Evolutionary conservation across 768 basidiomycete genomes (phyloP), one percentile per base, ranked within the genome.

Genomic region (Suillus brevipes): DNA sequence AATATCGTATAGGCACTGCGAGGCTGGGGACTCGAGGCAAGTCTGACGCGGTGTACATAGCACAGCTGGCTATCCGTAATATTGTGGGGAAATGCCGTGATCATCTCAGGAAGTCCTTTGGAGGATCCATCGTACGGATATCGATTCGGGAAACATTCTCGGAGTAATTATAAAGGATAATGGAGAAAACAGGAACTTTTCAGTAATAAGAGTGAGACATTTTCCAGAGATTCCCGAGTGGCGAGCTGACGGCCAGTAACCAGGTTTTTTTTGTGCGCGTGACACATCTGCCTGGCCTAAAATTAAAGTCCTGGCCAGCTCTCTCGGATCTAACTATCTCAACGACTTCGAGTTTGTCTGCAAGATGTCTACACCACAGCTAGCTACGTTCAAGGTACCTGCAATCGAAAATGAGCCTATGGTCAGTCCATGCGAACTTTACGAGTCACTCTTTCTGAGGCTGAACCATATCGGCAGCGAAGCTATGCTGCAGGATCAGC

Each of bases 391-490:
- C 88, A 90, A 89, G 74, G 85, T 94, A 64, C 97, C 97, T 25
- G 81, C 78, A 28, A 82, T 95, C 73, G 85, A 91, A 63, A 99
- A 99, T 88, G 97, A 99, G 79, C 92, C 94, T 49, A 91, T 98
- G 91, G 94, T 94, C 70, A 71, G 82, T 74, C 53, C 18, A 45
- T 38, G 5, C 16, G 10, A 58, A 6, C 23, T 38, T 8, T 7
- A 38, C 37, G 1, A 28, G 4, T 42, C 18, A 20, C 18, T 28
- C 18, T 5, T n/a, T 42, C 12, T 18, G 2, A 58, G 38, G 0
- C 37, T 42, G 25, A 31, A 65, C 9, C 55, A 45, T 42, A 36
- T 36, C 55, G 60, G 61, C 70, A 95, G 94, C 86, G 84, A 77
- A 75, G 83, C 49, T 99, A 98, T 80, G 87, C 85, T 1, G 85